Conservation (phyloP, 2,329 filamentous ascomycete genomes). For the Calonectria henricotiae region DNA sequence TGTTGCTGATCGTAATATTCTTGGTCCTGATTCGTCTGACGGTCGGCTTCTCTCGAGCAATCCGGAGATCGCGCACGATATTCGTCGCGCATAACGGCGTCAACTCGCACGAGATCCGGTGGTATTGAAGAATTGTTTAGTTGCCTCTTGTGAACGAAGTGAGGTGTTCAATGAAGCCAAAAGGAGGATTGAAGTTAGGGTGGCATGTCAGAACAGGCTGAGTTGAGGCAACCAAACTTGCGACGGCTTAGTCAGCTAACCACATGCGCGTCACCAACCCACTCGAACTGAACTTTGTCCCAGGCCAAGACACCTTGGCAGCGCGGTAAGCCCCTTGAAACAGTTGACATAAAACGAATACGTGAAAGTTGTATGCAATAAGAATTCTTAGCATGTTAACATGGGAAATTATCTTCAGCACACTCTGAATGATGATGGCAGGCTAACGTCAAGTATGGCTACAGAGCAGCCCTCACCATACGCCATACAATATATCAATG, state of each 20-base stretch:
- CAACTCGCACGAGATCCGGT: constrained; percentile 42
- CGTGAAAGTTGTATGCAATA: not conserved
- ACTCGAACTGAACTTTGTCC: constrained; percentile 4
- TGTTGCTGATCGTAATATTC: constrained; percentile 52
- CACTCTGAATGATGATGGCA: not conserved
- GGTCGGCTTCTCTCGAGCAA: constrained; percentile 52
- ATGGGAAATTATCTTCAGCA: no score
- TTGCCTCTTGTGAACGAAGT: constrained; percentile 1
- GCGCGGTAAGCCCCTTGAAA: constrained; percentile 2
- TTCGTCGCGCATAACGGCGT: constrained; percentile 64
- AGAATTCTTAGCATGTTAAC: not conserved
- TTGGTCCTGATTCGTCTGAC: constrained; percentile 48
- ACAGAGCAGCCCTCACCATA: no score
- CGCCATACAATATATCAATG: no score
- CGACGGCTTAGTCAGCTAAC: constrained; percentile 28
- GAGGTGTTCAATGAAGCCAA: not conserved
- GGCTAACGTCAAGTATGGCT: not conserved
- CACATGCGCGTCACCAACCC: not conserved
- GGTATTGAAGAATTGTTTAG: not conserved
- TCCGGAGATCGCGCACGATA: constrained; percentile 56
- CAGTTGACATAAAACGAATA: not conserved
- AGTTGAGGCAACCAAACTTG: constrained; percentile 19
- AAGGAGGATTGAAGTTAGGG: not conserved
- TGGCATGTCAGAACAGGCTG: constrained; percentile 18
- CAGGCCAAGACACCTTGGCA: constrained; percentile 12